Base-by-base conservation (phyloP, 441 rosid genomes). In the Capsella rubella region DNA sequence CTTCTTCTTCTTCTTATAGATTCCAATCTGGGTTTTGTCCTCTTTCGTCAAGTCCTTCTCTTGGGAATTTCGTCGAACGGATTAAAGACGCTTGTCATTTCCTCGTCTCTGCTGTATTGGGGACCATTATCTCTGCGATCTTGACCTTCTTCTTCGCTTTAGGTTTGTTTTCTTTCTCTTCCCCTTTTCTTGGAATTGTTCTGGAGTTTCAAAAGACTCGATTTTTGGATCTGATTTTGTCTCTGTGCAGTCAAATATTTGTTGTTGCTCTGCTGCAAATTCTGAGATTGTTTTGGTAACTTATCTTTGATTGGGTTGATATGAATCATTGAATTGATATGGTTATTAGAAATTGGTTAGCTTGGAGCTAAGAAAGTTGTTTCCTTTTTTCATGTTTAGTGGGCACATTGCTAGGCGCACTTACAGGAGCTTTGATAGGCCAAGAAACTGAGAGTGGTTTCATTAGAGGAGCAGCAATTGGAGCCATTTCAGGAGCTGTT, bases 401-500 rank as follows among this genome's bases (percentile, higher is more conserved):
- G 59, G 99, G 99, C 5, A 89, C 97, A 42, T 84, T 95, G 86
- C 83, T 95, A 43, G 99, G 99, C 14, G 96, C 98, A 79, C 74
- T 93, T 87, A 93, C 99, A 1, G 98, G 99, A 49, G 99, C 99
- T 81, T 82, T 95, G 78, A 95, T 95, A 57, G 99, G 99, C 35
- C 98, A 95, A 83, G 99, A 93, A 81, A 95, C 98, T 0, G 99
- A 95, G 77, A 93, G 98, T 76, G 99, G 99, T 16, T 93, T 95
- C 73, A 84, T 95, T 40, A 80, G 98, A 80, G 99, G 99, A 63
- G 96, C 98, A 50, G 98, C 98, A 0, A 89, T 93, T 66, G 98
- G 99, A 42, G 97, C 99, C 11, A 95, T 95, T 12, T 91, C 98
- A 0, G 99, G 99, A 54, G 99, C 99, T 71, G 98, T 95, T 81